Base-by-base conservation (phyloP, 2,329 filamentous ascomycete species). In the Hymenoscyphus fraxineus region DNA sequence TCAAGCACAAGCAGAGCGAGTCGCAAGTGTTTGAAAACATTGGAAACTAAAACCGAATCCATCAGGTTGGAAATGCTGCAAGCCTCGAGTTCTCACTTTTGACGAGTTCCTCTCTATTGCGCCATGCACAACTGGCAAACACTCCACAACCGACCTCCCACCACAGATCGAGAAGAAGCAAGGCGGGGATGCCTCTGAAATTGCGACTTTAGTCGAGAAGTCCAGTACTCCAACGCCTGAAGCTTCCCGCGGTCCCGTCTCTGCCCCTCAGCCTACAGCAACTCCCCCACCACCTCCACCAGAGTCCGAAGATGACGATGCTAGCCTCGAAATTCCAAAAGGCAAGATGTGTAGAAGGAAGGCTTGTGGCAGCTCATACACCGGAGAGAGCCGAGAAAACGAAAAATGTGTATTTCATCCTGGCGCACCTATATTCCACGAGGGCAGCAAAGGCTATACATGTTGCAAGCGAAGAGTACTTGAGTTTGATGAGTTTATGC, bases 401-500 rank as follows among this genome's bases (percentile, higher is more conserved):
- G 93, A 97, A 80, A 82, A 86, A 66, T 99, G 95, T 76, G 83
- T 91, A 58, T 89, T 96, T 74, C 95, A 99, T 78, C 93, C 95
- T 0, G 95, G 95, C 4, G 86, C 85, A 27, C 92, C 95, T 31
- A 89, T 99, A 70, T 99, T 99, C 80, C 95, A 99, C 77, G 95
- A 99, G 80, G 95, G 95, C 41, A 96, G 92, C 80, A 99, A 99
- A 81, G 95, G 95, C 1, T 99, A 95, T 83, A 93, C 88, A 65
- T 99, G 95, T 82, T 99, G 95, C 80, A 98, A 98, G 85, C 84
- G 92, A 72, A 85, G 93, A 44, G 95, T 99, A 64, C 80, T 99
- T 65, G 95, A 99, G 76, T 99, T 99, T 77, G 93, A 99, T 76
- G 90, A 98, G 78, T 99, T 99, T 79, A 88, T 99, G 88, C 95